Evolutionary conservation across 2,329 filamentous ascomycete species (phyloP).

Genomic region (Claviceps africana): DNA sequence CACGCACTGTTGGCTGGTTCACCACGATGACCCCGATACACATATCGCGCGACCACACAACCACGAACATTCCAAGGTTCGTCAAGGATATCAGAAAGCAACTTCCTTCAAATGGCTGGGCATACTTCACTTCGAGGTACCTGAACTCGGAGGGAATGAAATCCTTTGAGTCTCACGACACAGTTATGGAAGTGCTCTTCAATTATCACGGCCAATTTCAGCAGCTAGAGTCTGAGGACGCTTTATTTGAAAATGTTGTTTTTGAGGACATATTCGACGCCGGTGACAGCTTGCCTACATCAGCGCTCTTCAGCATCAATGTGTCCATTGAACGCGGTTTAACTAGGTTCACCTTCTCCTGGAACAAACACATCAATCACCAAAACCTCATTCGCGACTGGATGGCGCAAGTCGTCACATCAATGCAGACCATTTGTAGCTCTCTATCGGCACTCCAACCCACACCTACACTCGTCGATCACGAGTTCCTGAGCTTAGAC

Average conservation of each 20-base stretch:
- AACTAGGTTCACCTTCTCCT: conserved; percentile 4
- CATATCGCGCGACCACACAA: neutral
- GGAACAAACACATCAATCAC: conserved; percentile 2
- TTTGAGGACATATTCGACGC: conserved; percentile 3
- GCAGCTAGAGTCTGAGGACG: conserved; percentile 7
- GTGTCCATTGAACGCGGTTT: conserved; percentile 1
- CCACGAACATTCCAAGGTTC: neutral
- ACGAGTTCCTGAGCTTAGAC: conserved; percentile 7
- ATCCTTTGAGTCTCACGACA: neutral
- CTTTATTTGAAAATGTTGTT: conserved; percentile 5
- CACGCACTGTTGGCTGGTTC: conserved; percentile 25
- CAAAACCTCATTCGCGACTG: conserved; percentile 3
- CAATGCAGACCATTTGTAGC: neutral
- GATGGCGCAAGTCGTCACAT: conserved; percentile 1
- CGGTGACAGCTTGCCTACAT: neutral
- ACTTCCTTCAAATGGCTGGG: conserved; percentile 1
- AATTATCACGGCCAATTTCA: conserved; percentile 8
- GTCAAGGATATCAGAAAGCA: conserved; percentile 1
- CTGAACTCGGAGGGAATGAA: neutral
- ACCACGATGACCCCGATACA: conserved; percentile 15
- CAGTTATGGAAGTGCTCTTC: conserved; percentile 3
- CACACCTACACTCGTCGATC: neutral
- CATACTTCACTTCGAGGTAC: conserved; percentile 3
- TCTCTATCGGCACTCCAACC: neutral
- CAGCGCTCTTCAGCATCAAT: conserved; percentile 2